Conservation (phyloP, 441 rosid species). For the Iberis amara region DNA sequence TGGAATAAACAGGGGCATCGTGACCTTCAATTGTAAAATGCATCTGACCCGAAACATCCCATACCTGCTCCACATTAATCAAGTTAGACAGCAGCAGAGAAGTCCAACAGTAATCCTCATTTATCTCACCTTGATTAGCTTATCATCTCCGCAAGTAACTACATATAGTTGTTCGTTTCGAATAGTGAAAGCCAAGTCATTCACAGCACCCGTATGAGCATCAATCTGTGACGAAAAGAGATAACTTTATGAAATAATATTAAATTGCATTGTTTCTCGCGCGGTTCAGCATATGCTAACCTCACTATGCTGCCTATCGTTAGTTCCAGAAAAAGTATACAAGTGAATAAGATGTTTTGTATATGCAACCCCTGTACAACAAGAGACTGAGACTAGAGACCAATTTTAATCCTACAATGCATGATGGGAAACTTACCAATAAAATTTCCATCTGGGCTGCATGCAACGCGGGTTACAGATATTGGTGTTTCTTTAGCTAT, state of each 20-base stretch:
- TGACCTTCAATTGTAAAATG: conserved; percentile 78
- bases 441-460: conserved; percentile 87
- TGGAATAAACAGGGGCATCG: conserved; percentile 69
- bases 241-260: conserved; percentile 19
- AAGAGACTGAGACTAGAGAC: conserved; percentile 27
- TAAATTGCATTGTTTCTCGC: conserved; percentile 4
- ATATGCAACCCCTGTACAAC: conserved; percentile 70
- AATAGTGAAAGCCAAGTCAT: conserved; percentile 85
- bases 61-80: conserved; percentile 54
- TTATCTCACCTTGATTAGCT: conserved; percentile 60
- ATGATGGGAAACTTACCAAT: conserved; percentile 47
- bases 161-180: conserved; percentile 75
- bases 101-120: neutral
- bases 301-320: conserved; percentile 66
- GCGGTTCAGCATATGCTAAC: conserved; percentile 35
- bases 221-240: conserved; percentile 53
- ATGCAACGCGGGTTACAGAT: conserved; percentile 70
- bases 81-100: conserved; percentile 27
- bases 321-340: conserved; percentile 49
- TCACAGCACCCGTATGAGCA: conserved; percentile 81
- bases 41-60: conserved; percentile 59
- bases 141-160: conserved; percentile 92
- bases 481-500: conserved; percentile 45
- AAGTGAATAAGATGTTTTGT: conserved; percentile 67
- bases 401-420: neutral